A percentile compares a stretch with the other conserved stretches of the same genome.
These are phyloP conservation scores for Eragrostis tef DNA, from an alignment of 202 grass and related monocot species.

Conservation along the genomic window DNA sequence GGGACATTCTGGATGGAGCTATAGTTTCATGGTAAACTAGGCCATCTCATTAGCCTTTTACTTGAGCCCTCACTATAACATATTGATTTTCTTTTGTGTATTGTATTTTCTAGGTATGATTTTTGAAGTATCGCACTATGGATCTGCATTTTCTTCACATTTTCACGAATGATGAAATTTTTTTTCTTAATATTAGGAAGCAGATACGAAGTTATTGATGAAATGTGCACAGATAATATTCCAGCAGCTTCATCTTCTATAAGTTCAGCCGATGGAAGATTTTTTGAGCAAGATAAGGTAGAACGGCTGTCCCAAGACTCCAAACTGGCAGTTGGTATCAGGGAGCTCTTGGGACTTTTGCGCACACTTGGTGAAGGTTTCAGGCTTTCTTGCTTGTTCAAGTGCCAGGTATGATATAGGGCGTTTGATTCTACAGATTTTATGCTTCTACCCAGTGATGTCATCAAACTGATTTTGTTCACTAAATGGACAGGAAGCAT, in stretches of 20 bases:
- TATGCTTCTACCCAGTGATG: conserved; percentile 9
- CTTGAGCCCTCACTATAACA: background rate
- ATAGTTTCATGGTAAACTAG: conserved; percentile 18
- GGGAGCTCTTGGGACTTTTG: conserved; percentile 77
- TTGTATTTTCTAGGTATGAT: conserved; percentile 12
- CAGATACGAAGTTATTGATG: conserved; percentile 75
- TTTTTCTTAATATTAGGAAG: conserved; percentile 64
- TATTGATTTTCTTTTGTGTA: background rate
- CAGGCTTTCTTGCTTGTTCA: conserved; percentile 91
- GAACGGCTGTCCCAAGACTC: conserved; percentile 65
- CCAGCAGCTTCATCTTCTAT: conserved; percentile 66
- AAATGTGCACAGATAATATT: conserved; percentile 81
- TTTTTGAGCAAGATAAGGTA: conserved; percentile 71
- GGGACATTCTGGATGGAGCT: too few species aligned
- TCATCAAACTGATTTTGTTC: conserved; percentile 32
- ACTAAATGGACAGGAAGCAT: conserved; percentile 78
- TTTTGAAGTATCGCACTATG: conserved; percentile 24
- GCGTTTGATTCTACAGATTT: conserved; percentile 15
- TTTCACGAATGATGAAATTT: conserved; percentile 22
- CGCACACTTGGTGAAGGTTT: conserved; percentile 83
- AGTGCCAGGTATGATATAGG: conserved; percentile 68
- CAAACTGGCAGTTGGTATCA: conserved; percentile 64
- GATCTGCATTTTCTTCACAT: conserved; percentile 15
- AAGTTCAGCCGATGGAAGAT: conserved; percentile 62
- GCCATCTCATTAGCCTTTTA: background rate